Base-by-base conservation (phyloP, 2,329 filamentous ascomycete genomes). In the Phialocephala subalpina region DNA sequence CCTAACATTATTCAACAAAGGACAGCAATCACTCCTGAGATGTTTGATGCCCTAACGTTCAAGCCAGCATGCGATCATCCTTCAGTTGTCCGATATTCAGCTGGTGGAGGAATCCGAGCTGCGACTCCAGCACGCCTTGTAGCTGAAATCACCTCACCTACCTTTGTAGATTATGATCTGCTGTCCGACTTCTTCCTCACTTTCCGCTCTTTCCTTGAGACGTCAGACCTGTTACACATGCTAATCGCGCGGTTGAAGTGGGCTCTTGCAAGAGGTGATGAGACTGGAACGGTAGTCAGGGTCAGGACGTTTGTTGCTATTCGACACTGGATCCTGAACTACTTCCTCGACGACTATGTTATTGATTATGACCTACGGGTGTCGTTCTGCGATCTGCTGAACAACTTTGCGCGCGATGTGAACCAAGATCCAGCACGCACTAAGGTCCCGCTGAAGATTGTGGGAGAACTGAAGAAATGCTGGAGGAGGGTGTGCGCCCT, bases 121-220 rank as follows among this genome's bases (percentile, higher is more conserved):
- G 96, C 96, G 16, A 97, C 94, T 0, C 94, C 95, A 1, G 90
- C 94, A 2, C 90, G 96, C 14, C 88, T 99, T 42, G 92, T 99
- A 58, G 94, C 95, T 14, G 94, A 99, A 79, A 97, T 99, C 69
- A 98, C 96, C 0, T 98, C 96, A 0, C 93, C 96, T 18, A 94
- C 89, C 58, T 97, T 98, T 76, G 88, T 99, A 75, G 95, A 99
- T 78, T 99, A 99, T 77, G 95, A 98, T 74, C 85, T 99, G 5
- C 87, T 99, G 4, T 98, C 96, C 0, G 96, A 99, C 78, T 99
- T 99, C 80, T 99, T 99, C 75, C 86, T 99, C 25, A 98, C 96
- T 0, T 99, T 93, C 75, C 92, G 96, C 58, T 87, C 92, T 2
- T 99, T 97, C 75, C 83, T 99, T 66, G 89, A 92, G 14, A 84